phyloP scores from a whole-genome alignment of 2,329 filamentous ascomycete species.

The Fusarium kyushuense region DNA sequence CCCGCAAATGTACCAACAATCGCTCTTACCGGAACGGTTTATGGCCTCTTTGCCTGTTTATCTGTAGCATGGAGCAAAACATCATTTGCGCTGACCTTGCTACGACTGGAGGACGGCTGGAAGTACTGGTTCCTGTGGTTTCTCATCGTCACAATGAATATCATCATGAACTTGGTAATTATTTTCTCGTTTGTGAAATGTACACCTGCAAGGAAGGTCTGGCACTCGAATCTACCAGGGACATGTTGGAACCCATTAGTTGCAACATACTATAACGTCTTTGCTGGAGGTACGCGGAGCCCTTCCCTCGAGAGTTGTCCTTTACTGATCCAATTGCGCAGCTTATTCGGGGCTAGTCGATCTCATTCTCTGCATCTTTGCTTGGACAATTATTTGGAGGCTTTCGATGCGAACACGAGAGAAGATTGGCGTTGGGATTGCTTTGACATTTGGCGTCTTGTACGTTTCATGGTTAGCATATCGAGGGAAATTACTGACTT shows the following conservation, averaged over 20 bases:
- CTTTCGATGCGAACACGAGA: conserved; percentile 4
- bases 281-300: neutral
- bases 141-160: neutral
- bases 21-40: neutral
- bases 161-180: neutral
- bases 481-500: accelerated
- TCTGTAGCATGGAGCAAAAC: conserved; percentile 10
- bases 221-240: neutral
- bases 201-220: neutral
- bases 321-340: accelerated
- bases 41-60: neutral
- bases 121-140: conserved; percentile 9
- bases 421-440: conserved; percentile 9
- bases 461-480: accelerated
- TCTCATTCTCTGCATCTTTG: neutral
- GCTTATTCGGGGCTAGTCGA: neutral
- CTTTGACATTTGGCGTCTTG: conserved; percentile 13
- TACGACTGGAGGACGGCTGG: neutral
- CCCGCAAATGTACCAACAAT: neutral
- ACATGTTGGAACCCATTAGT: conserved; percentile 2
- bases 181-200: conserved; percentile 4
- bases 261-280: conserved; percentile 10
- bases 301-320: accelerated
- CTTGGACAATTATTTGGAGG: conserved; percentile 13
- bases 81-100: neutral